These are phyloP conservation scores for Aspergillus ellipticus DNA, from an alignment of 495 filamentous ascomycete genomes.

Conservation along the genomic window DNA sequence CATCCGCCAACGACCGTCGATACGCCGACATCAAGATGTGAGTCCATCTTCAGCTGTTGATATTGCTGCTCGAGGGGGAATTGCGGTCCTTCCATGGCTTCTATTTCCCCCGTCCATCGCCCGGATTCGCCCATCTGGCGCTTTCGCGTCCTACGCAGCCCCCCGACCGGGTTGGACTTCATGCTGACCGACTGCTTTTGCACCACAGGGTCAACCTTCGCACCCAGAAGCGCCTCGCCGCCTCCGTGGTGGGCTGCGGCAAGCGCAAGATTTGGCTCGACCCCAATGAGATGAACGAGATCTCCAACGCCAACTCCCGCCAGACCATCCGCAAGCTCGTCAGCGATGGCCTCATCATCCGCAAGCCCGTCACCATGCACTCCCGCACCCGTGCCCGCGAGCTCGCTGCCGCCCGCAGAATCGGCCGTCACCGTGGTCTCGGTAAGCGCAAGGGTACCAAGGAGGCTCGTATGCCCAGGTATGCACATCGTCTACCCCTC, in stretches of 20 bases:
- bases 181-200: conserved; percentile 37
- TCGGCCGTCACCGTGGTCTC: conserved; percentile 95
- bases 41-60: conserved; percentile 35
- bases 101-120: conserved; percentile 12
- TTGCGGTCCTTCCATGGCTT: conserved; percentile 15
- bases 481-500: conserved; percentile 35
- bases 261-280: conserved; percentile 99
- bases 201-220: conserved; percentile 90
- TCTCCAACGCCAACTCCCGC: conserved; percentile 99
- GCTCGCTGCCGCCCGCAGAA: conserved; percentile 81
- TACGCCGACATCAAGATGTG: conserved; percentile 55
- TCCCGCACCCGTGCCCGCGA: conserved; percentile 91
- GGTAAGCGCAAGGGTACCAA: conserved; percentile 99
- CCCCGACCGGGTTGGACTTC: conserved; percentile 19
- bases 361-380: conserved; percentile 99
- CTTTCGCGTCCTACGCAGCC: conserved; percentile 11
- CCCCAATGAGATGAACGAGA: conserved; percentile 98
- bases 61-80: conserved; percentile 9
- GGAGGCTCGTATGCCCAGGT: conserved; percentile 99
- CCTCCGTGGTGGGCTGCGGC: conserved; percentile 95
- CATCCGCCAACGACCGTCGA: conserved; percentile 53
- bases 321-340: conserved; percentile 99
- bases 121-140: neutral
- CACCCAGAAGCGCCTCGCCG: conserved; percentile 99
- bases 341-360: conserved; percentile 99